phyloP scores from a whole-genome alignment of 2,329 filamentous ascomycete species.

The Blumeriella jaapii region DNA sequence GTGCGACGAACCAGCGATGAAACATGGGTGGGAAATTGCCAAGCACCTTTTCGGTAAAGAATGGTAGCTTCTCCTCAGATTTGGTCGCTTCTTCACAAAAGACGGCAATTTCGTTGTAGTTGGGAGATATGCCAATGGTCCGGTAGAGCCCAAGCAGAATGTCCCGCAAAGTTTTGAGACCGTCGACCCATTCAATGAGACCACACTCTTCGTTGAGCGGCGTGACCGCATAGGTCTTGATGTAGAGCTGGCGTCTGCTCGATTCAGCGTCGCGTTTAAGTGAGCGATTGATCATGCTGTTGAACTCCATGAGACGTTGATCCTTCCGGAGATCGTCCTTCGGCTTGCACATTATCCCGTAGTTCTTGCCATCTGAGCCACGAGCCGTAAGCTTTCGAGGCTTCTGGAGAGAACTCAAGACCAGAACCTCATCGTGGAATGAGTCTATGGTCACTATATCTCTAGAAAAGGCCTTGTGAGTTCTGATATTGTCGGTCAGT shows the following conservation, averaged over 20 bases:
- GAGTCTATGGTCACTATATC: constrained; percentile 73
- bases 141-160: constrained; percentile 73
- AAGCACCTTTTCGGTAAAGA: constrained; percentile 59
- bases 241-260: constrained; percentile 81
- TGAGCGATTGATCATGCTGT: constrained; percentile 92
- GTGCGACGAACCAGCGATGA: constrained; percentile 89
- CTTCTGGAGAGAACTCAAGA: constrained; percentile 83
- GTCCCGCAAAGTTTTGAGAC: constrained; percentile 85
- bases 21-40: constrained; percentile 70
- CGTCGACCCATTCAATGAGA: constrained; percentile 97
- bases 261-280: constrained; percentile 86
- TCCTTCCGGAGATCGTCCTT: constrained; percentile 97
- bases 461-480: constrained; percentile 76
- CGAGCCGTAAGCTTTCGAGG: constrained; percentile 81
- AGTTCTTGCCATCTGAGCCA: constrained; percentile 78
- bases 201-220: constrained; percentile 96
- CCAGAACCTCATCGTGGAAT: constrained; percentile 80
- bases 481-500: constrained; percentile 57
- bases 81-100: constrained; percentile 52
- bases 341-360: constrained; percentile 90
- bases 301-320: constrained; percentile 98
- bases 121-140: constrained; percentile 55
- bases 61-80: constrained; percentile 46
- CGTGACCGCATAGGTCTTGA: constrained; percentile 94
- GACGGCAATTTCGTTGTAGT: constrained; percentile 56